These are phyloP conservation scores for Botryosphaeria dothidea DNA, from an alignment of 2,329 filamentous ascomycete species.

Conservation along the genomic window DNA sequence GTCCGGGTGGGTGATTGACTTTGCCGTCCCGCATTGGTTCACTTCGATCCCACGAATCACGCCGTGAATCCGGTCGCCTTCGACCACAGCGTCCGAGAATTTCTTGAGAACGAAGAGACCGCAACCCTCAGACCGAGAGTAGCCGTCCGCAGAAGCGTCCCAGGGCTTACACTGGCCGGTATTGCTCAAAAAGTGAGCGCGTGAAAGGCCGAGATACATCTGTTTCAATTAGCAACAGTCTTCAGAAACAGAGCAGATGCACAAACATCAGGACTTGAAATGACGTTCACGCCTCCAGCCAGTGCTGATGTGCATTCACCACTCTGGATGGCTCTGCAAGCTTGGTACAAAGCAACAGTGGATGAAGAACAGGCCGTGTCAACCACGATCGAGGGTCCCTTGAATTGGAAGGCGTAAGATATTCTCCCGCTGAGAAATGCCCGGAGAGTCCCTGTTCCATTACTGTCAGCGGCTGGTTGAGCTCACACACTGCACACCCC, in stretches of 20 bases:
- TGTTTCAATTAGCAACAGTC: conserved; percentile 22
- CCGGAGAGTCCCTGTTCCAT: conserved; percentile 24
- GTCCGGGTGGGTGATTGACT: conserved; percentile 21
- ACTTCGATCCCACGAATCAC: conserved; percentile 33
- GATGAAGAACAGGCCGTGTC: conserved; percentile 32
- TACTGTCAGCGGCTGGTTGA: conserved; percentile 32
- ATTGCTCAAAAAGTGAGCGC: conserved; percentile 44
- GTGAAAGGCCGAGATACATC: conserved; percentile 33
- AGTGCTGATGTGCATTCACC: conserved; percentile 35
- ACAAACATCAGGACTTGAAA: conserved; percentile 24
- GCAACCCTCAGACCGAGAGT: conserved; percentile 53
- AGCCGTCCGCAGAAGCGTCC: conserved; percentile 46
- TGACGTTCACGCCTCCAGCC: conserved; percentile 37
- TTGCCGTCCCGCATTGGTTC: conserved; percentile 9
- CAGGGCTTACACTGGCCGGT: conserved; percentile 49
- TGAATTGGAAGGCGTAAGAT: conserved; percentile 23
- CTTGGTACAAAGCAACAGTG: conserved; percentile 27
- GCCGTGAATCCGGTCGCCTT: conserved; percentile 49
- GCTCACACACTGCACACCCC: conserved; percentile 23
- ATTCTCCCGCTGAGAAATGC: conserved; percentile 22
- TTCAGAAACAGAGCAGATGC: conserved; percentile 24
- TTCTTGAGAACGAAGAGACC: conserved; percentile 52
- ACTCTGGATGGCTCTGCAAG: conserved; percentile 28
- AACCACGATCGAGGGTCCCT: conserved; percentile 21
- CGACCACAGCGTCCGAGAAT: conserved; percentile 50